Percentiles rank a stretch among this genome's conserved stretches.
These are phyloP conservation scores for Sorghum bicolor DNA, from an alignment of 176 grass and related monocot genomes.

Conservation along the genomic window DNA sequence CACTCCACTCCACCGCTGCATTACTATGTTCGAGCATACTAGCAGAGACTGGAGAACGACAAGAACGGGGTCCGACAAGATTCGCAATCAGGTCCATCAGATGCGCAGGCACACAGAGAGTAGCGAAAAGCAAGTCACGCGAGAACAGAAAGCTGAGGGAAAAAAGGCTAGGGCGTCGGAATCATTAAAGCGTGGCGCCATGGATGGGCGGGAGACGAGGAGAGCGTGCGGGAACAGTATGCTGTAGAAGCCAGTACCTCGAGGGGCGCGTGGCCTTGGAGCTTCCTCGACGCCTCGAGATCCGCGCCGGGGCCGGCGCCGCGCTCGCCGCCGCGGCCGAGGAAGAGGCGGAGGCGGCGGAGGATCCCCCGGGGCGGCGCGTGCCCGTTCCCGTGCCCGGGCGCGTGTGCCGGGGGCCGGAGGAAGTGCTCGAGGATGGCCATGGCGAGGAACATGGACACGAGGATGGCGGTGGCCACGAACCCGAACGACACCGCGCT, in stretches of 20 bases:
- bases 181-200: conserved; percentile 33
- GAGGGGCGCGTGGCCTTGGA: conserved; percentile 27
- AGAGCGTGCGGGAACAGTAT: conserved; percentile 34
- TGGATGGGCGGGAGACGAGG: not conserved
- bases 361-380: conserved; percentile 12
- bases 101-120: conserved; percentile 6
- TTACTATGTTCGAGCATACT: conserved; percentile 11
- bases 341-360: conserved; percentile 26
- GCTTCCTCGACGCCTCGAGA: conserved; percentile 58
- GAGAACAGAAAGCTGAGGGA: conserved; percentile 30
- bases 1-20: not conserved
- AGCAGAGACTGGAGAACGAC: conserved; percentile 8
- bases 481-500: conserved; percentile 97
- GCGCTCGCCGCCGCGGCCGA: not conserved
- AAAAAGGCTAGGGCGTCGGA: conserved; percentile 40
- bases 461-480: conserved; percentile 94
- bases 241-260: conserved; percentile 28
- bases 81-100: conserved; percentile 26
- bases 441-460: conserved; percentile 99
- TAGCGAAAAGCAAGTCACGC: conserved; percentile 38
- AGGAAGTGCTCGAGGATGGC: conserved; percentile 93
- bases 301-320: conserved; percentile 10
- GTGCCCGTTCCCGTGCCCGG: not conserved
- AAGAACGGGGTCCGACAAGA: conserved; percentile 26
- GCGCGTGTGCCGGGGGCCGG: conserved; percentile 23